Conservation (phyloP, 2,329 filamentous ascomycete genomes). For the Alternaria arbusti region DNA sequence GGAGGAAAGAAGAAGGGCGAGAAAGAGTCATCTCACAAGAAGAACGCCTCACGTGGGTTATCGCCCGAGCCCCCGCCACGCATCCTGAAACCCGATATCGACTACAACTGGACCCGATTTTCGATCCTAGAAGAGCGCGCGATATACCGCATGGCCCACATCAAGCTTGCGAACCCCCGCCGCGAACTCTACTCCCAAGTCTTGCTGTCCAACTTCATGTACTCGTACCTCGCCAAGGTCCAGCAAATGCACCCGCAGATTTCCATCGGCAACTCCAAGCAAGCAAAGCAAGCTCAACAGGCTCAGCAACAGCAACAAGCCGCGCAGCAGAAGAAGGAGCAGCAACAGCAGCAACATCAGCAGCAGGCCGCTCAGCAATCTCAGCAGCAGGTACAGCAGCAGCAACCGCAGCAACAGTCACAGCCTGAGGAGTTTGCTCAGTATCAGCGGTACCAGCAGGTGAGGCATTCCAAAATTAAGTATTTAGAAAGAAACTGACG, state of each 20-base stretch:
- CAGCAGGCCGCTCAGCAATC: conserved; percentile 29
- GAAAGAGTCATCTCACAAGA: conserved; percentile 75
- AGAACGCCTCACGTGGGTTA: conserved; percentile 71
- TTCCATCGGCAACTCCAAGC: conserved; percentile 80
- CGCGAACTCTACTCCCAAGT: conserved; percentile 93
- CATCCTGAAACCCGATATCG: conserved; percentile 81
- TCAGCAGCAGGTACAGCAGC: conserved; percentile 46
- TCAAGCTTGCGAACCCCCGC: conserved; percentile 97
- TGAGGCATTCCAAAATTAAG: too few species aligned
- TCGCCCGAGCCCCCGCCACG: conserved; percentile 79
- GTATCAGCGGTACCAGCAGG: conserved; percentile 50
- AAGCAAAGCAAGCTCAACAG: conserved; percentile 71
- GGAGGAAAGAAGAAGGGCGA: conserved; percentile 87
- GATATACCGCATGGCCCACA: conserved; percentile 98
- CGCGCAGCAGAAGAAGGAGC: conserved; percentile 48
- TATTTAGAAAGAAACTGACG: too few species aligned
- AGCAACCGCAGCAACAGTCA: conserved; percentile 43
- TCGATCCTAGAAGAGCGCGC: conserved; percentile 94
- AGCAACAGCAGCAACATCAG: conserved; percentile 50
- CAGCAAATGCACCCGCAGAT: conserved; percentile 98
- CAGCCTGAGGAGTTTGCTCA: conserved; percentile 49
- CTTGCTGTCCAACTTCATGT: conserved; percentile 98
- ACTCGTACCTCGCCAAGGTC: conserved; percentile 96
- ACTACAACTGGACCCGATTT: conserved; percentile 96
- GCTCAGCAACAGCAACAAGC: conserved; percentile 57